Base-by-base conservation (phyloP, 2,329 filamentous ascomycete genomes). In the Calonectria pteridis region DNA sequence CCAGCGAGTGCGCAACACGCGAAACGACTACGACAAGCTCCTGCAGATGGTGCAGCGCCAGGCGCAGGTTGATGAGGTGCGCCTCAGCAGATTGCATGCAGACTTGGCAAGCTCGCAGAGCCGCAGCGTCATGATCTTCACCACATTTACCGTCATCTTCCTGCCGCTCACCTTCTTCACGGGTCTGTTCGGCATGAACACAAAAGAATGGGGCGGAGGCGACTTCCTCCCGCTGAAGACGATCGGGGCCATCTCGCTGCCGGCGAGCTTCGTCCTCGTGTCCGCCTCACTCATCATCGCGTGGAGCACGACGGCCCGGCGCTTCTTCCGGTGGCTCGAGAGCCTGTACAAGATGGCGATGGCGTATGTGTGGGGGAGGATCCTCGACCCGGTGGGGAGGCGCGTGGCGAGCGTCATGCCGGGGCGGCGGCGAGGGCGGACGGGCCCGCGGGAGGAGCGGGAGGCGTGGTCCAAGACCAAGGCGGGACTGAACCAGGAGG, bases 11-110 rank as follows among this genome's bases (percentile, higher is more conserved):
- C 87, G 89, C 16, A 84, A 85, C 4, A 91, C 91, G 2, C 86
- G 91, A 49, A 90, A 89, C 58, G 91, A 92, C 74, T 93, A 92
- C 75, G 91, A 92, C 77, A 92, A 92, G 75, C 86, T 93, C 6
- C 88, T 93, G 16, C 91, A 93, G 81, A 91, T 93, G 87, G 91
- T 92, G 50, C 91, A 93, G 79, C 90, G 91, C 20, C 91, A 93
- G 77, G 91, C 91, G 0, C 91, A 93, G 78, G 90, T 93, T 2
- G 91, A 93, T 77, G 91, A 93, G 80, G 91, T 92, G 11, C 89
- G 91, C 29, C 88, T 92, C 81, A 91, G 91, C 29, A 86, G 92
- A 2, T 84, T 92, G 69, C 90, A 93, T 76, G 91, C 91, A 1
- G 91, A 93, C 76, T 87, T 92, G 0, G 91, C 91, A 0, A 90